Evolutionary conservation across 345 rosid species (phyloP).

Genomic region (Populus ilicifolia): DNA sequence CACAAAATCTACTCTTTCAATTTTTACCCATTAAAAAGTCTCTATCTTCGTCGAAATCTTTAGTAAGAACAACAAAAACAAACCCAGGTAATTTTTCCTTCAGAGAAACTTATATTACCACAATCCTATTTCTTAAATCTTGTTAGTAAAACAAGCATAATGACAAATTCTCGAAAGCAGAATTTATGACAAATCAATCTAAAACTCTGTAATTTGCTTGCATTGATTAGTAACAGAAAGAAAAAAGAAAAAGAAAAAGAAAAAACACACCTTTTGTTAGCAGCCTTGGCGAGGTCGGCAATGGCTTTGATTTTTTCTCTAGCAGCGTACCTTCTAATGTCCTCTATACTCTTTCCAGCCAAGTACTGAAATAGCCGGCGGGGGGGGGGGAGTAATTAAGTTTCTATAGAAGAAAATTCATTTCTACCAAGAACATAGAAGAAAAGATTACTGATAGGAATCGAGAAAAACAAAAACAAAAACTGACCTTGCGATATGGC

Average conservation of each 20-base stretch:
- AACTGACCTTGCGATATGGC: conserved; percentile 41
- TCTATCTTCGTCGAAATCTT: too few species aligned
- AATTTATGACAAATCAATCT: too few species aligned
- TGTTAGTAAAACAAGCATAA: too few species aligned
- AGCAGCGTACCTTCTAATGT: conserved; percentile 32
- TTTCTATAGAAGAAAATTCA: background rate
- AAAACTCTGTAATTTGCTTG: too few species aligned
- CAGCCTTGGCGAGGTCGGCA: conserved; percentile 26
- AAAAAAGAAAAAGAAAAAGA: background rate
- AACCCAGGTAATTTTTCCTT: too few species aligned
- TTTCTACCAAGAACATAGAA: background rate
- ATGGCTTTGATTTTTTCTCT: conserved; percentile 27
- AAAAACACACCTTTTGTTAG: conserved; percentile 25
- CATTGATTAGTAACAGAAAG: too few species aligned
- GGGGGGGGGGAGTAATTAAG: background rate
- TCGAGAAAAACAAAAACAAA: background rate
- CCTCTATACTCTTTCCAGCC: conserved; percentile 39
- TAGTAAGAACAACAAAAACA: too few species aligned
- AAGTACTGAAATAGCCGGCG: conserved; percentile 15
- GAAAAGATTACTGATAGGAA: background rate
- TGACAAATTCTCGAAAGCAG: too few species aligned
- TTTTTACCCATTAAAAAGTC: too few species aligned
- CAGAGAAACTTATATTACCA: too few species aligned
- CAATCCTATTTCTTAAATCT: too few species aligned
- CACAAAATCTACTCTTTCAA: too few species aligned